Base-by-base conservation (phyloP, 2,329 filamentous ascomycete genomes). In the Malbranchea cinnamomea region DNA sequence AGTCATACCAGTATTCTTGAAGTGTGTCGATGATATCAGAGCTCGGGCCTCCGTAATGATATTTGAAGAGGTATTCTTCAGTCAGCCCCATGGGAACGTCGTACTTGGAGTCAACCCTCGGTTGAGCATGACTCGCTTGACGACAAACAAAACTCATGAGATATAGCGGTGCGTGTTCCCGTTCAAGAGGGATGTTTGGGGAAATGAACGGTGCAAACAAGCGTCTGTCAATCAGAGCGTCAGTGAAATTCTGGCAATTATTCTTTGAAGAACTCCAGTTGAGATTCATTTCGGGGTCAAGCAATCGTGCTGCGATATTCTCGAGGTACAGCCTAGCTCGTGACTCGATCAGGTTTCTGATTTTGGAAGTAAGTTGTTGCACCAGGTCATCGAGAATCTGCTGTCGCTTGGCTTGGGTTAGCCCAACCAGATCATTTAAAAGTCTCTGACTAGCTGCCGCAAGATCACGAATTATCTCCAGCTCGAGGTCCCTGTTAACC, bases 1-100 rank as follows among this genome's bases (percentile, higher is more conserved):
- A 63, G 38, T 62, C 59, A 31, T 56, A 45, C 60, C 59, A 63
- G 35, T 63, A 63, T 41, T 63, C 58, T 32, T 52, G 46, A 7
- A 53, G 51, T 1, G 49, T 52, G 38, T 63, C 60, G 16, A 62
- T 51, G 3, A 63, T 46, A 33, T 63, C 59, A 2, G 55, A 44
- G 23, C 57, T 49, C 27, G 59, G 50, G 0, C 50, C 42, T 4
- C 58, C 58, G 28, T 47, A 56, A 27, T 47, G 48, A 33, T 60
- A 54, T 8, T 46, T 46, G 7, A 54, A 47, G 1, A 63, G 46
- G 27, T 59, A 62, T 38, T 62, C 58, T 32, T 63, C 57, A 2
- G 50, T 56, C 5, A 59, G 39, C 0, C 59, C 58, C n/a, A 42
- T 47, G 0, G 58, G 58, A 6, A 59, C 46, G 23, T 49, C 42